Evolutionary conservation across 192 early-diverging fungal species (phyloP).

Genomic region (Linnemannia hyalina): DNA sequence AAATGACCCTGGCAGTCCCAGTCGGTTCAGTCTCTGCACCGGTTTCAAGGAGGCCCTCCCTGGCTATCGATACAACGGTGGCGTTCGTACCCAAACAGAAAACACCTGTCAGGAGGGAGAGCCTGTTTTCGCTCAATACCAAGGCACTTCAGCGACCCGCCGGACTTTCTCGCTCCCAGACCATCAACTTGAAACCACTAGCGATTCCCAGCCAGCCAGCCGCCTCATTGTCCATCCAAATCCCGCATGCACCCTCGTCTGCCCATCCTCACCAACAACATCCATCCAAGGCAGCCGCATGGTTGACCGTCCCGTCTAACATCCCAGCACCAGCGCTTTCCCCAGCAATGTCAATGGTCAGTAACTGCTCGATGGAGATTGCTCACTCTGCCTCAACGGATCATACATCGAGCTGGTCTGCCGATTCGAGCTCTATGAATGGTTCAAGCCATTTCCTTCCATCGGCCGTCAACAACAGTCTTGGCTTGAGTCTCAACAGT

Average conservation of each 20-base stretch:
- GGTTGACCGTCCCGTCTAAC: constrained; percentile 36
- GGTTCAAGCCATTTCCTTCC: constrained; percentile 28
- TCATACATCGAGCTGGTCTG: constrained; percentile 32
- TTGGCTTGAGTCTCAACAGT: constrained; percentile 12
- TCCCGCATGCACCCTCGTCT: not conserved
- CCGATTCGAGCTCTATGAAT: constrained; percentile 19
- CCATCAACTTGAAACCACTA: constrained; percentile 31
- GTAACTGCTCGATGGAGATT: constrained; percentile 43
- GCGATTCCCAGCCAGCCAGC: constrained; percentile 12
- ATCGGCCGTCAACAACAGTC: not conserved
- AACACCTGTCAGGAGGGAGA: constrained; percentile 44
- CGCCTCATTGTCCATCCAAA: not conserved
- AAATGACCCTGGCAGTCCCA: constrained; percentile 35
- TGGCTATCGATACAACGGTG: constrained; percentile 37
- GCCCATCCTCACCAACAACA: constrained; percentile 17
- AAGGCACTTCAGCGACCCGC: constrained; percentile 48
- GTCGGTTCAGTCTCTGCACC: not conserved
- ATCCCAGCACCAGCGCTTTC: constrained; percentile 13
- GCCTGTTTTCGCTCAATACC: constrained; percentile 59
- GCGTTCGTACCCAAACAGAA: constrained; percentile 17
- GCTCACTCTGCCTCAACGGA: constrained; percentile 43
- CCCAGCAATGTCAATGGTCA: constrained; percentile 26
- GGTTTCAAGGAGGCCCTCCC: constrained; percentile 3
- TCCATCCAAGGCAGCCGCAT: constrained; percentile 12
- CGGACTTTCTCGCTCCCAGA: constrained; percentile 26